Evolutionary conservation across 1,284 basidiomycete genomes (phyloP), one percentile per base, ranked within the genome.

Genomic region (Marasmius fiardii): DNA sequence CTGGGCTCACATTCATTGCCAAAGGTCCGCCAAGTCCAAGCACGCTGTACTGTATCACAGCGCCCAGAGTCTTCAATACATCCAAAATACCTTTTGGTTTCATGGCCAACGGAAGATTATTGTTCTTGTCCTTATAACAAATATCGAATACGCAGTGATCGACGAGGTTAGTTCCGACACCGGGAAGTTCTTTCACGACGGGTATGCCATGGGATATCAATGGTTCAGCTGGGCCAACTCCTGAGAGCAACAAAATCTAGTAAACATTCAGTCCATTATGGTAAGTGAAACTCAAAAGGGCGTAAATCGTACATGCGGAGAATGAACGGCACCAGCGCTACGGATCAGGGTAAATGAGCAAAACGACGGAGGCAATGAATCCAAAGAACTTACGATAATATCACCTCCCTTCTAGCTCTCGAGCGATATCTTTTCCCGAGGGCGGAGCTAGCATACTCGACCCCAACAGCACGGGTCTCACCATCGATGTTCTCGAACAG

Each of bases 231-330:
- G 85, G 81, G 0, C 88, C 88, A 21, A 90, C 67, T 4, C 89
- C 89, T 16, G 85, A 87, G 33, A 89, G 74, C 74, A 90, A 78
- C 12, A 93, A 76, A 41, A 92, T 79, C 74, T 44, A 47, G 14
- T 57, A 47, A 43, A 55, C 23, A 28, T 14, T 16, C 24, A 56
- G 54, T 51, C 4, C 57, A 48, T 14, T 49, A 61, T 24, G n/a
- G n/a, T n/a, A n/a, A n/a, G n/a, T n/a, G n/a, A n/a, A n/a, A 31
- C 28, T 4, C 10, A 31, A 4, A 31, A 10, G 28, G 10, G 28
- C 28, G 10, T 4, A 31, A 31, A 28, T 56, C 71, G 52, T 60
- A 82, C 80, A 26, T 83, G 82, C 11, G 86, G 86, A 11, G 83
- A 79, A 55, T 86, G 83, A 8, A 88, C 68, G 0, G 84, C 78